phyloP scores from a whole-genome alignment of 2,329 filamentous ascomycete genomes.

The Fusarium sp. region DNA sequence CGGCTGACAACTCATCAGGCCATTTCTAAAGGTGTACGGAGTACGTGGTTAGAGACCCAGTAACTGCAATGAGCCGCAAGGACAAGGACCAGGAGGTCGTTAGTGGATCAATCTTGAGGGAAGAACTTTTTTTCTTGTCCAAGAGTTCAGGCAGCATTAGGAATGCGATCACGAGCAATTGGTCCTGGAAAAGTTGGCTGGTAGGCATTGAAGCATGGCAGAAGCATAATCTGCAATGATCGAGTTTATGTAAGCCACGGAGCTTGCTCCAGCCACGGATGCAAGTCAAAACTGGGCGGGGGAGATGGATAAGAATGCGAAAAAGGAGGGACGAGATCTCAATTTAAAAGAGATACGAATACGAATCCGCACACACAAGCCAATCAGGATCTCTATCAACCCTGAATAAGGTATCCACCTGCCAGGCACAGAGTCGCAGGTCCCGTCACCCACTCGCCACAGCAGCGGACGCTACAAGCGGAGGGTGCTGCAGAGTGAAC shows the following conservation, averaged over 20 bases:
- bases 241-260: constrained; percentile 17
- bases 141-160: neutral
- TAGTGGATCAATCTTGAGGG: constrained; percentile 1
- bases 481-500: constrained; percentile 11
- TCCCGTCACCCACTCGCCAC: constrained; percentile 3
- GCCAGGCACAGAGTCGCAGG: constrained; percentile 22
- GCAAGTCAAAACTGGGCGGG: neutral
- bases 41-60: neutral
- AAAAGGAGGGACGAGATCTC: constrained; percentile 35
- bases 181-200: neutral
- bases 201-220: neutral
- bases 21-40: constrained; percentile 26
- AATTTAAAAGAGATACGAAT: constrained; percentile 32
- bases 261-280: constrained; percentile 2
- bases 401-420: constrained; percentile 2
- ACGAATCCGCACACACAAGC: constrained; percentile 26
- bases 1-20: constrained; percentile 34
- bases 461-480: neutral
- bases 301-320: constrained; percentile 35
- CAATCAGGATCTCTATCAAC: constrained; percentile 22
- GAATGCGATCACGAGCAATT: constrained; percentile 10
- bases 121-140: neutral
- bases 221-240: neutral
- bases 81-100: neutral
- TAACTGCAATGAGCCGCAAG: constrained; percentile 1